Evolutionary conservation across 2,329 filamentous ascomycete genomes (phyloP).

Genomic region (Lojkania enalia): DNA sequence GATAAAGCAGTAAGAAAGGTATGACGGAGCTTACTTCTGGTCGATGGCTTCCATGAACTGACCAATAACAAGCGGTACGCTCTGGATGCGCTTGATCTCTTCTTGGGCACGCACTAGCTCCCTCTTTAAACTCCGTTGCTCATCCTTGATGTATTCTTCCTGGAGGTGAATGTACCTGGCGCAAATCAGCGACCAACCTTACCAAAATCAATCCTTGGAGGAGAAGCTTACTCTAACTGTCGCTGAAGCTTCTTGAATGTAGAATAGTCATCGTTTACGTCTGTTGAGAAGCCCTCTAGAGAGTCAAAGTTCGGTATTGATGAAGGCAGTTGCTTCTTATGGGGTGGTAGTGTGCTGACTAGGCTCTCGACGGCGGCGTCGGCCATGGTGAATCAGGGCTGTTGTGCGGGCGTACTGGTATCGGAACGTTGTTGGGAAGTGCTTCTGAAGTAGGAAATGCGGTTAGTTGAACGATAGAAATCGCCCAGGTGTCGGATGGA

Average conservation of each 20-base stretch:
- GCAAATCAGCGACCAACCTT: constrained; percentile 30
- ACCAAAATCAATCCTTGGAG: not conserved
- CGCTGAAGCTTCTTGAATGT: constrained; percentile 95
- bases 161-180: constrained; percentile 89
- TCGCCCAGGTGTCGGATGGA: not conserved
- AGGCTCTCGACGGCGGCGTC: constrained; percentile 85
- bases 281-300: constrained; percentile 79
- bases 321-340: constrained; percentile 77
- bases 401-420: not conserved
- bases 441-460: not conserved
- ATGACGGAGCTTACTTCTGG: constrained; percentile 74
- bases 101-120: constrained; percentile 97
- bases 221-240: constrained; percentile 77
- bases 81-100: constrained; percentile 99
- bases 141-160: constrained; percentile 99
- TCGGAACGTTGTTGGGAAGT: not conserved
- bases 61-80: constrained; percentile 94
- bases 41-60: constrained; percentile 99
- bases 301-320: constrained; percentile 89
- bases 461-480: not conserved
- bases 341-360: constrained; percentile 70
- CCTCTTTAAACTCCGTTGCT: constrained; percentile 95
- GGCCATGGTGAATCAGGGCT: constrained; percentile 63
- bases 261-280: constrained; percentile 90
- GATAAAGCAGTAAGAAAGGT: not conserved